Evolutionary conservation across 2,329 filamentous ascomycete genomes (phyloP).

Genomic region (Fusarium austroafricanum): DNA sequence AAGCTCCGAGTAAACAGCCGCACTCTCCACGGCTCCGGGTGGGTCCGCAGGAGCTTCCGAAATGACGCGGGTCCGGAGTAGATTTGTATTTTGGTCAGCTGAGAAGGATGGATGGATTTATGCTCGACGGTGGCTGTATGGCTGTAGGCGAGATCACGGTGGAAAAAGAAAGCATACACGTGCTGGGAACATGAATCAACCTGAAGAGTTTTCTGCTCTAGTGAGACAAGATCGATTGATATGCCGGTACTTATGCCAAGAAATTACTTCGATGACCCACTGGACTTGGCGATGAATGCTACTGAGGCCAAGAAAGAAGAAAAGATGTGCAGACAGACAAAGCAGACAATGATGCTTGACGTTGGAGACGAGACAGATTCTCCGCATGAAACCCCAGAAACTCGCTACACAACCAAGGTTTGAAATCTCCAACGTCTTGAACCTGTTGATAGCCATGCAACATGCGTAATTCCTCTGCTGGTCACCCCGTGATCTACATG

Average conservation of each 20-base stretch:
- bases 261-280: slow-evolving; percentile 21
- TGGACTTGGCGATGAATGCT: slow-evolving; percentile 26
- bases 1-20: slow-evolving; percentile 44
- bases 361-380: neutral
- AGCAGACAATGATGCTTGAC: neutral
- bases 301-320: slow-evolving; percentile 1
- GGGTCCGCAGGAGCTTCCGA: slow-evolving; percentile 25
- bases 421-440: slow-evolving; percentile 6
- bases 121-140: neutral
- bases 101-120: neutral
- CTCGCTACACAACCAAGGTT: slow-evolving; percentile 31
- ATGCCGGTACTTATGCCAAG: slow-evolving; percentile 28
- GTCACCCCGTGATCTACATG: slow-evolving; percentile 22
- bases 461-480: slow-evolving; percentile 3
- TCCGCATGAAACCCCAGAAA: slow-evolving; percentile 26
- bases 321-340: neutral
- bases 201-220: slow-evolving; percentile 1
- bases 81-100: neutral
- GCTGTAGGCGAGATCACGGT: slow-evolving; percentile 1
- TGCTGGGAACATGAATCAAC: neutral
- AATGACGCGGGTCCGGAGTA: slow-evolving; percentile 32
- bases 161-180: neutral
- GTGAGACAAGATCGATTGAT: slow-evolving; percentile 5
- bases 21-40: slow-evolving; percentile 40
- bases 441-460: neutral